Percentiles rank a stretch among this genome's conserved stretches.
Evolutionary conservation across 2,329 filamentous ascomycete genomes (phyloP).

Genomic region (Hypoxylon sp.): DNA sequence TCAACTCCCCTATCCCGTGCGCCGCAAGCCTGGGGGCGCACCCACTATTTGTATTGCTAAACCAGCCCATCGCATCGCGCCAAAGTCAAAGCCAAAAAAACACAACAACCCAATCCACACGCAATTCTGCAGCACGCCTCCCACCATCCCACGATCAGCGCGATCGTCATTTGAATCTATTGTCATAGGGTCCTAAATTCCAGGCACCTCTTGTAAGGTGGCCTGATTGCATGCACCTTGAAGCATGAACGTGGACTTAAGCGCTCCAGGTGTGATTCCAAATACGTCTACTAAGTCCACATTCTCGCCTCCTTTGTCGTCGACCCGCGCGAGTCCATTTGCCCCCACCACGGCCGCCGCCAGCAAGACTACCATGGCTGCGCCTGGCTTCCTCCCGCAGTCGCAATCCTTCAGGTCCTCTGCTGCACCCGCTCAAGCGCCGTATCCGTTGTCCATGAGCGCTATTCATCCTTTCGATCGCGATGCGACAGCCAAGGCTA

Average conservation of each 20-base stretch:
- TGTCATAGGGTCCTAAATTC: constrained; percentile 37
- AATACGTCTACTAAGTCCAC: constrained; percentile 44
- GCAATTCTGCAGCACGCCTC: constrained; percentile 42
- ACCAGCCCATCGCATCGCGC: constrained; percentile 36
- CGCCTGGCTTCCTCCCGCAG: constrained; percentile 59
- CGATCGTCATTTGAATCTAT: constrained; percentile 47
- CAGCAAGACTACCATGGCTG: constrained; percentile 59
- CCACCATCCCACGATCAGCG: constrained; percentile 48
- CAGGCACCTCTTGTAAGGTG: constrained; percentile 43
- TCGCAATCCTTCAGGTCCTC: constrained; percentile 57
- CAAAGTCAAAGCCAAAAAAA: constrained; percentile 21
- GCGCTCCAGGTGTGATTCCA: constrained; percentile 42
- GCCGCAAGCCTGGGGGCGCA: constrained; percentile 37
- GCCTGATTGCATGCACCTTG: constrained; percentile 46
- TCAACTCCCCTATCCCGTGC: constrained; percentile 26
- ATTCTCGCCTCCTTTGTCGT: constrained; percentile 47
- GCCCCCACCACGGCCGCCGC: constrained; percentile 38
- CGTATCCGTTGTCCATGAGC: constrained; percentile 54
- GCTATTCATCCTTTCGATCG: constrained; percentile 56
- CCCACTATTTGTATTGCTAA: constrained; percentile 32
- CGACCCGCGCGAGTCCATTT: constrained; percentile 46
- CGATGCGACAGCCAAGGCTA: constrained; percentile 57
- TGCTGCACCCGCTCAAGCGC: constrained; percentile 51
- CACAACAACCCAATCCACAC: constrained; percentile 29
- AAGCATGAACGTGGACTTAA: constrained; percentile 49